Evolutionary conservation across 2,329 filamentous ascomycete genomes (phyloP).

Genomic region (Hymenoscyphus scutula): DNA sequence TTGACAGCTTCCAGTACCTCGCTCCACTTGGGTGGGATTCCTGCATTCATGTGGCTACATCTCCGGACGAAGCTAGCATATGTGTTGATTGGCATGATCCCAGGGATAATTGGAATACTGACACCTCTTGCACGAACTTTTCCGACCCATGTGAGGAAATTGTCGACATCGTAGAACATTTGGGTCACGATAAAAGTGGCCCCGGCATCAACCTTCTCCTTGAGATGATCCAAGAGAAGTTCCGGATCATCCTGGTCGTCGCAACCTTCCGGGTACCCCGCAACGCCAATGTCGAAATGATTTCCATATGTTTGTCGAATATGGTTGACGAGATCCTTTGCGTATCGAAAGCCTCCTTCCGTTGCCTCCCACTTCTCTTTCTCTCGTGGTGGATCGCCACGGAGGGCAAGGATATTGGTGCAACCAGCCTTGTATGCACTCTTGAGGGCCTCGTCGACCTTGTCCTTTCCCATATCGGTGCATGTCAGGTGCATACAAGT

Average conservation of each 20-base stretch:
- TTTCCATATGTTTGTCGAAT: conserved; percentile 77
- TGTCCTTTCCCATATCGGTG: conserved; percentile 93
- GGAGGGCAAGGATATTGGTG: conserved; percentile 92
- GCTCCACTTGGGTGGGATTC: conserved; percentile 78
- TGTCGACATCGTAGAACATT: conserved; percentile 99
- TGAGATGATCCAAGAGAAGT: conserved; percentile 82
- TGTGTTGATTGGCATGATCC: conserved; percentile 92
- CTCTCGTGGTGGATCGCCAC: conserved; percentile 90
- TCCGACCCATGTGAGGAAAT: conserved; percentile 86
- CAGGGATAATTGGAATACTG: conserved; percentile 76
- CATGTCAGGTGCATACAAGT: conserved; percentile 99
- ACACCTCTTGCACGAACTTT: conserved; percentile 86
- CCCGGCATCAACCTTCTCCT: conserved; percentile 94
- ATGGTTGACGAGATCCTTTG: conserved; percentile 77
- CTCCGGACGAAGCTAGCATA: conserved; percentile 89
- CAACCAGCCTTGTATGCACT: conserved; percentile 93
- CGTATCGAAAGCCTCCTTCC: conserved; percentile 86
- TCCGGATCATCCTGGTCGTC: conserved; percentile 92
- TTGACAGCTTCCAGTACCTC: conserved; percentile 85
- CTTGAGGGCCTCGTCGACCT: conserved; percentile 83
- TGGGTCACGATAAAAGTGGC: conserved; percentile 94
- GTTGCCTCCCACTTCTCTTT: conserved; percentile 90
- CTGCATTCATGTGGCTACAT: conserved; percentile 87
- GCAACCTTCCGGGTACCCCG: conserved; percentile 92
- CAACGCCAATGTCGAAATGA: conserved; percentile 96